Conservation (phyloP, 108 stramenopile species). For the Pseudonitzschia pungens region DNA sequence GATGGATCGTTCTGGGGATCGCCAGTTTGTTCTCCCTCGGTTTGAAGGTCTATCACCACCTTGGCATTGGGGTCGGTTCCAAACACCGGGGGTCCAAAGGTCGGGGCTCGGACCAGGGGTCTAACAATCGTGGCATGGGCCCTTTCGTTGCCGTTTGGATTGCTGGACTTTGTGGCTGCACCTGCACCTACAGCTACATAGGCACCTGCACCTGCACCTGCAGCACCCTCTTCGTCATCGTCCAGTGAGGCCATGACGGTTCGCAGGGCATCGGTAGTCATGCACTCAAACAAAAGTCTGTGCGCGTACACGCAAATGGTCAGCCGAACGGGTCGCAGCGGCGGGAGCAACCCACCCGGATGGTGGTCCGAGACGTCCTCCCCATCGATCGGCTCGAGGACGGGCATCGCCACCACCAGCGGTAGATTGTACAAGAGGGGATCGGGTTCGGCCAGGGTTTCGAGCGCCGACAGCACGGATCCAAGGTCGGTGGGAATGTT, state of each 20-base stretch:
- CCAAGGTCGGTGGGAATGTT: slow-evolving; percentile 22
- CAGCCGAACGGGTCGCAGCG: slow-evolving; percentile 24
- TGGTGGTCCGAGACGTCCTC: too few relatives aligned
- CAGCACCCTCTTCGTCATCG: slow-evolving; percentile 18
- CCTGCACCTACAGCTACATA: too few relatives aligned
- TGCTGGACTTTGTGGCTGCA: too few relatives aligned
- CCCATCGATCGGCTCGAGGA: background rate
- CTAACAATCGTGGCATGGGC: slow-evolving; percentile 10
- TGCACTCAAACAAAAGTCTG: slow-evolving; percentile 40
- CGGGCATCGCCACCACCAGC: slow-evolving; percentile 27
- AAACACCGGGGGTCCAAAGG: slow-evolving; percentile 25
- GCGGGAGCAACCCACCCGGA: too few relatives aligned
- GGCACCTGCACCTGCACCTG: too few relatives aligned
- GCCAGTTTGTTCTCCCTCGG: background rate
- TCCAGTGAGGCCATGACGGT: slow-evolving; percentile 51
- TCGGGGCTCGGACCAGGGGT: slow-evolving; percentile 25
- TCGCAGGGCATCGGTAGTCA: slow-evolving; percentile 29
- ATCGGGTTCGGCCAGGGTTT: slow-evolving; percentile 24
- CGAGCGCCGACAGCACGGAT: slow-evolving; percentile 31
- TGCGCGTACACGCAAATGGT: slow-evolving; percentile 44
- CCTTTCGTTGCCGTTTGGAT: slow-evolving; percentile 23
- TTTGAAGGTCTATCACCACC: background rate
- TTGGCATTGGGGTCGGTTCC: slow-evolving; percentile 11
- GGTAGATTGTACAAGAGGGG: slow-evolving; percentile 31
- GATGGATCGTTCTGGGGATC: background rate